Percentiles rank a stretch among this genome's conserved stretches.
Conservation (phyloP, 2,329 filamentous ascomycete genomes). For the Exophiala spinifera region DNA sequence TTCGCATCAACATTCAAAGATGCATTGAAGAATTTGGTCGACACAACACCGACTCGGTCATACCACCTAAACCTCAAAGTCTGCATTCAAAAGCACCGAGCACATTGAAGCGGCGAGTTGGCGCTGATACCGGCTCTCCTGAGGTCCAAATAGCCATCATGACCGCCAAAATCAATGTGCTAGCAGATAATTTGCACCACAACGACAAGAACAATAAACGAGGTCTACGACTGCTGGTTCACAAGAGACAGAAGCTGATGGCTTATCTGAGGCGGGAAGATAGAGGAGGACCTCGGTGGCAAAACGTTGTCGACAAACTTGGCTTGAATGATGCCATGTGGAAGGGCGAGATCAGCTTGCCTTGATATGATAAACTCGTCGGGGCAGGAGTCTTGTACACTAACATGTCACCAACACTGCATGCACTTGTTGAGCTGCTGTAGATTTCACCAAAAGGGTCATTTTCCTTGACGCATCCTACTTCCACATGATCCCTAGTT, state of each 20-base stretch:
- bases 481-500: too few species aligned
- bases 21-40: constrained; percentile 87
- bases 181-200: constrained; percentile 68
- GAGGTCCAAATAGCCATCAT: constrained; percentile 98
- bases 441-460: too few species aligned
- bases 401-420: background rate
- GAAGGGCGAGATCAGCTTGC: constrained; percentile 79
- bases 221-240: constrained; percentile 79
- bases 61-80: constrained; percentile 59
- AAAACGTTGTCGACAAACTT: constrained; percentile 76
- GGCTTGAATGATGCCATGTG: constrained; percentile 85
- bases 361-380: constrained; percentile 40
- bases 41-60: constrained; percentile 74
- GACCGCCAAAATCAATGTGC: constrained; percentile 84
- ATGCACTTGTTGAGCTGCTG: background rate
- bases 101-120: constrained; percentile 51
- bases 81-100: constrained; percentile 6
- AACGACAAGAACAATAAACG: constrained; percentile 94
- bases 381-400: constrained; percentile 16
- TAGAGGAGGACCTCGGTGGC: constrained; percentile 85
- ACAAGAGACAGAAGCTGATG: constrained; percentile 83
- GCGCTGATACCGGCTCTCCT: constrained; percentile 87
- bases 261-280: constrained; percentile 86
- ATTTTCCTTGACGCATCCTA: too few species aligned
- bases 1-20: constrained; percentile 76